These are phyloP conservation scores for Wallacemonas sp. DNA, from an alignment of 208 protist genomes.

Conservation along the genomic window DNA sequence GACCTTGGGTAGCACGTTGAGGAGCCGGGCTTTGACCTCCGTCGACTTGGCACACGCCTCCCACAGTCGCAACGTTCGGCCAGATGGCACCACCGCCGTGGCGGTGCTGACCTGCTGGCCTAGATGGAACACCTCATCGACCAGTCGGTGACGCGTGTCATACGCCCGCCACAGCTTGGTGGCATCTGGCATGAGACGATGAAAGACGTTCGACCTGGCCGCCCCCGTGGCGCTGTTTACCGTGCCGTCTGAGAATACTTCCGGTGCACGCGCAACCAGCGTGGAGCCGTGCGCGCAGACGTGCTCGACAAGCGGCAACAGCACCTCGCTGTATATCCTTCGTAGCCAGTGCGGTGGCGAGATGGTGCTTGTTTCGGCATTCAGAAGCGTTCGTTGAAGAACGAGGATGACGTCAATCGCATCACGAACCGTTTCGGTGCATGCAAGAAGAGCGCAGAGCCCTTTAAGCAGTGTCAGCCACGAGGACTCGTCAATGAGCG, in stretches of 20 bases:
- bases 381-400: constrained; percentile 63
- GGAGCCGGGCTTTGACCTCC: constrained; percentile 70
- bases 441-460: constrained; percentile 44
- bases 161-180: not conserved
- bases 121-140: constrained; percentile 13
- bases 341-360: constrained; percentile 21
- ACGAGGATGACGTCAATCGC: constrained; percentile 46
- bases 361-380: constrained; percentile 36
- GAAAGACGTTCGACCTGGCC: not conserved
- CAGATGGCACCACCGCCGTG: constrained; percentile 3
- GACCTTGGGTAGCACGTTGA: constrained; percentile 66
- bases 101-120: constrained; percentile 1
- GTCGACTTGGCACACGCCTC: not conserved
- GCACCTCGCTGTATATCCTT: constrained; percentile 71
- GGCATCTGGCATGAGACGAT: not conserved
- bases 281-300: constrained; percentile 33
- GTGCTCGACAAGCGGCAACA: constrained; percentile 76
- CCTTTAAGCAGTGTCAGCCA: constrained; percentile 55
- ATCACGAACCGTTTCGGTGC: constrained; percentile 28
- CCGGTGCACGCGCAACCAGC: not conserved
- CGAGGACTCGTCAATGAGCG: not conserved
- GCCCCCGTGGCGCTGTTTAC: no score
- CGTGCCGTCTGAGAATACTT: no score
- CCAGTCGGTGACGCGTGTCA: not conserved
- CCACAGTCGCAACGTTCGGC: not conserved